Base-by-base conservation (phyloP, 176 grass and related monocot species). In the Cenchrus purpureus region DNA sequence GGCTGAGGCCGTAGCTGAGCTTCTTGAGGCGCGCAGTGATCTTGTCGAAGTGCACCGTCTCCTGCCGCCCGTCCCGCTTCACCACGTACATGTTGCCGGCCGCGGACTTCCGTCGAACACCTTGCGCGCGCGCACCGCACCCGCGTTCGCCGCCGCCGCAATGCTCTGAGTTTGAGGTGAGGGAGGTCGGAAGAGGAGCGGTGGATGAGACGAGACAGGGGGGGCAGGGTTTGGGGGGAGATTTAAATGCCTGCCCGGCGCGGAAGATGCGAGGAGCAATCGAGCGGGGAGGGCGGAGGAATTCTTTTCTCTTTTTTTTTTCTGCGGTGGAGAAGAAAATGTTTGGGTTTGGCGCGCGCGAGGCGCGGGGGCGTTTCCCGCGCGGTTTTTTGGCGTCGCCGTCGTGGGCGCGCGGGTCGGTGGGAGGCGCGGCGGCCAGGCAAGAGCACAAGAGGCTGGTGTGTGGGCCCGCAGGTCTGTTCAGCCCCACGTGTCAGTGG, bases 31-130 rank as follows among this genome's bases (percentile, higher is more conserved):
- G 84, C 50, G 96, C 93, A 25, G 96, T 98, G 86, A 98, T 95
- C 90, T 98, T 98, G 90, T 95, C 96, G 81, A 98, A 98, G 91
- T 94, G 96, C 58, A 98, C 96, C 37, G 88, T 59, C 91, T 98
- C 93, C 87, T 87, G 90, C 46, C 93, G 87, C 16, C 93, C 93
- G 34, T 98, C 96, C 65, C 96, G 88, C 87, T 98, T 98, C 66
- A 98, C 91, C 1, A 98, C 96, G 91, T 98, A 95, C 96, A 98
- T 97, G 6, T 2, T 22, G 57, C 2, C 82, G 51, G 59, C 1
- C 51, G 42, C 17, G 79, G 49, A 62, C 81, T 98, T 88, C 76
- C 83, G 86, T 87, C 91, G 89, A 93, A 85, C 89, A 85, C 77
- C 67, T 65, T 25, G 74, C 2, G 80, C 81, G 73, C 34, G 37